Evolutionary conservation across 148 eudicot species (phyloP), one percentile per base, ranked within the genome.

Genomic region (Camellia granthamiana): DNA sequence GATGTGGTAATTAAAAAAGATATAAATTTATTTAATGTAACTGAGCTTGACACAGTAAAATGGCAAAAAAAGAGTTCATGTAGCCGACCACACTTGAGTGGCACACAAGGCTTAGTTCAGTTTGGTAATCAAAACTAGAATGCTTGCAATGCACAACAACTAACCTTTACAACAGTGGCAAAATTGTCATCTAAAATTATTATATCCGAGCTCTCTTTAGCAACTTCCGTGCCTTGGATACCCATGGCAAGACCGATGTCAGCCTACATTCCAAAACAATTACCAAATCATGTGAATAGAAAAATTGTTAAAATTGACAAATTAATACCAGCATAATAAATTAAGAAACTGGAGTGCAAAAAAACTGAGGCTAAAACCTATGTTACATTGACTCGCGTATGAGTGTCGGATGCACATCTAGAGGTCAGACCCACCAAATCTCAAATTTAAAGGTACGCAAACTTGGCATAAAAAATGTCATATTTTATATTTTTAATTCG

Each of bases 241-340:
- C 99, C 97, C 99, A 95, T 95, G n/a, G 99, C 92, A 82, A 95
- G 97, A 87, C 97, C 99, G 84, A 95, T 93, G 79, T 95, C 97
- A 81, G 97, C 97, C 98, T 95, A 78, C 78, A 86, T 47, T 58
- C 52, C 70, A 79, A 46, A 80, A 4, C 72, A 79, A 55, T 16
- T 60, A 81, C n/a, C 16, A 69, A 77, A 54, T 47, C 60, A 79
- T 19, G 46, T 61, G 5, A 38, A n/a, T 1, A 21, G 3, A 44
- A 47, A n/a, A 51, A 55, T 21, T 38, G 5, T 16, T 14, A 52
- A 47, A 21, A 23, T 2, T 4, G 41, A 63, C 44, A 46, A 21
- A 14, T 14, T 21, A 56, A 8, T 42, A 15, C 65, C 54, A 52
- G 16, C 7, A 9, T 23, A 38, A 58, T 2, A 60, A 38, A 42